Evolutionary conservation across 495 filamentous ascomycete genomes (phyloP).

Genomic region (Penicillium flavigenum): DNA sequence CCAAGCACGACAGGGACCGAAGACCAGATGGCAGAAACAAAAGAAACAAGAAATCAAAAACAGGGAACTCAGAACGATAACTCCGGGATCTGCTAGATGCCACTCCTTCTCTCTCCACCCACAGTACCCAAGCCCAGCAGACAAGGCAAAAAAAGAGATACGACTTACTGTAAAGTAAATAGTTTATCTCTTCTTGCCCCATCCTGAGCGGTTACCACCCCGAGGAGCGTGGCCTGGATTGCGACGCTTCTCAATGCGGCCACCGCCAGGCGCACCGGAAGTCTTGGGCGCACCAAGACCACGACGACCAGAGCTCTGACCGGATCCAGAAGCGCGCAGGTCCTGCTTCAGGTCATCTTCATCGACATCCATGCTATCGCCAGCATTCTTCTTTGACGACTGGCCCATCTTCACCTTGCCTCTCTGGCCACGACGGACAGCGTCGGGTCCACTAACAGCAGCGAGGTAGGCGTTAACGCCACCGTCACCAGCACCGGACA

Average conservation of each 20-base stretch:
- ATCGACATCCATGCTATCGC: constrained; percentile 70
- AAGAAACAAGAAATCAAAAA: background rate
- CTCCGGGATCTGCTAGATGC: constrained; percentile 15
- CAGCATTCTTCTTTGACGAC: constrained; percentile 54
- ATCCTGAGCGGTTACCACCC: constrained; percentile 9
- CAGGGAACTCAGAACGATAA: constrained; percentile 4
- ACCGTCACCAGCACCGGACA: constrained; percentile 54
- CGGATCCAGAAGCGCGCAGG: constrained; percentile 22
- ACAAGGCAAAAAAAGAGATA: background rate
- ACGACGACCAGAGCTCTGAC: constrained; percentile 33
- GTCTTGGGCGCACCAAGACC: constrained; percentile 50
- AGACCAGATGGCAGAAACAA: constrained; percentile 12
- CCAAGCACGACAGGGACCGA: constrained; percentile 15
- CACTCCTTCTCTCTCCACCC: background rate
- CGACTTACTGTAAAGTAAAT: background rate
- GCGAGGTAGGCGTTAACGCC: constrained; percentile 90
- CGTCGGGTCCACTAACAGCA: constrained; percentile 82
- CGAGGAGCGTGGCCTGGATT: constrained; percentile 22
- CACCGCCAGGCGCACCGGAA: constrained; percentile 39
- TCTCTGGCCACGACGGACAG: constrained; percentile 73
- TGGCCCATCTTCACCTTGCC: constrained; percentile 86
- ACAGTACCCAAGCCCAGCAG: background rate
- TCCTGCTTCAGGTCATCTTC: constrained; percentile 42
- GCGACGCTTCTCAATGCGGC: constrained; percentile 41
- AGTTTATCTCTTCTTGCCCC: constrained; percentile 16